Evolutionary conservation across 805 yeast species (phyloP).

Genomic region (Blastobotrys robertii): DNA sequence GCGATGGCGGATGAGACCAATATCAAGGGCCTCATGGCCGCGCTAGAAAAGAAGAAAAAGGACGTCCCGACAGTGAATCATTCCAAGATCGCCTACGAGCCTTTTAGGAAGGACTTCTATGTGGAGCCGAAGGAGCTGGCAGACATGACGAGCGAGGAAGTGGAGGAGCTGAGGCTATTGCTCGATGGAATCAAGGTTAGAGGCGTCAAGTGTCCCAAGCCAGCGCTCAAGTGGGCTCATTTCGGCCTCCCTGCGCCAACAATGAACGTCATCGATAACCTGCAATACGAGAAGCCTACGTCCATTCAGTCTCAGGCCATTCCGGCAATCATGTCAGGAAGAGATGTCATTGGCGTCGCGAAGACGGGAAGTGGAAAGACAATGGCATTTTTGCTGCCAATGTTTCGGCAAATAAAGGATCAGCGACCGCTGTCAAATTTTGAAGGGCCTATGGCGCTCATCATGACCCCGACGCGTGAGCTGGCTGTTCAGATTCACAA

Average conservation of each 20-base stretch:
- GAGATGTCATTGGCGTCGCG: conserved; percentile 88
- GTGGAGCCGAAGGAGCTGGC: conserved; percentile 46
- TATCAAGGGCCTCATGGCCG: conserved; percentile 26
- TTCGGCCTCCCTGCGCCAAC: conserved; percentile 62
- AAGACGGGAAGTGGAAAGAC: conserved; percentile 97
- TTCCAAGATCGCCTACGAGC: conserved; percentile 35
- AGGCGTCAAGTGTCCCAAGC: conserved; percentile 51
- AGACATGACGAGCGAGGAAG: conserved; percentile 43
- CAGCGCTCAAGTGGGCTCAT: conserved; percentile 70
- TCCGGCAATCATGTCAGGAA: conserved; percentile 83
- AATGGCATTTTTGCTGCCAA: conserved; percentile 72
- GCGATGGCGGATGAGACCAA: conserved; percentile 24
- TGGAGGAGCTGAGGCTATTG: conserved; percentile 40
- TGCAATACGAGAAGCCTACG: conserved; percentile 58
- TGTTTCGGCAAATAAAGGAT: conserved; percentile 74
- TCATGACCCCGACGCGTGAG: conserved; percentile 89
- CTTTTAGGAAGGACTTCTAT: conserved; percentile 56
- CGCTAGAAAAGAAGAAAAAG: conserved; percentile 35
- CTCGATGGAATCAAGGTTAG: conserved; percentile 59
- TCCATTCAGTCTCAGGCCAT: conserved; percentile 86
- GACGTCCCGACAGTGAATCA: conserved; percentile 41
- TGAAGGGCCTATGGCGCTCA: conserved; percentile 71
- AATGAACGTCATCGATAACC: conserved; percentile 40
- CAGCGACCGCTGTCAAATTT: conserved; percentile 41
- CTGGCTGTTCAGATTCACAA: conserved; percentile 73